Base-by-base conservation (phyloP, 1,284 basidiomycete genomes). In the Omphalotus olearius region DNA sequence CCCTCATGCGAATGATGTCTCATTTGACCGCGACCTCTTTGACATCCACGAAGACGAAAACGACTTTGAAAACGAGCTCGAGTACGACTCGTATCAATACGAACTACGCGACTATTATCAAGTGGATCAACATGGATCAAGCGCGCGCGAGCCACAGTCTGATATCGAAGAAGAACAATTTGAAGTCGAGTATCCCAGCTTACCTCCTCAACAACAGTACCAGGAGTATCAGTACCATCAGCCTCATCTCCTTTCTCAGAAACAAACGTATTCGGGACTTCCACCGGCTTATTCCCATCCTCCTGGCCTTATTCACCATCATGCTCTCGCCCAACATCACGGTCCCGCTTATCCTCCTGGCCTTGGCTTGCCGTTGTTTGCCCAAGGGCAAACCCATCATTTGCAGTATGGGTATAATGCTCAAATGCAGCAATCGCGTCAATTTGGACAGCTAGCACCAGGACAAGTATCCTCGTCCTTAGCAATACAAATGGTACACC, bases 31-130 rank as follows among this genome's bases (percentile, higher is more conserved):
- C 47, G 78, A 85, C 35, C 69, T 88, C 47, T 88, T 85, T 60
- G 82, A 88, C 60, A 88, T 88, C 57, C 80, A 86, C 58, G 85
- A 88, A 64, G 81, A 86, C 58, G 85, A 88, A 64, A 80, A 83
- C 59, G 79, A 81, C 56, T 78, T 75, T 59, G 77, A 75, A 61
- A 68, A 70, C 52, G 70, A 72, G 46, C 62, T 65, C 44, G 69
- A 69, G 3, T 62, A 61, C 50, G 54, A 55, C 13, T 63, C 66
- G 30, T 59, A 61, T 18, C 59, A 62, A 46, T 66, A 66, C 25
- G 66, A 66, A 55, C 62, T 66, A 47, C 61, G 62, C 17, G 61
- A 65, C 53, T 53, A 66, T 41, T 55, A 51, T 37, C 45, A 48
- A 26, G 26, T 45, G 14, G 48, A 50, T 16, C 20, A 20, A 17